phyloP scores from a whole-genome alignment of 139 green algal species.

The Astrephomene gubernaculifera region DNA sequence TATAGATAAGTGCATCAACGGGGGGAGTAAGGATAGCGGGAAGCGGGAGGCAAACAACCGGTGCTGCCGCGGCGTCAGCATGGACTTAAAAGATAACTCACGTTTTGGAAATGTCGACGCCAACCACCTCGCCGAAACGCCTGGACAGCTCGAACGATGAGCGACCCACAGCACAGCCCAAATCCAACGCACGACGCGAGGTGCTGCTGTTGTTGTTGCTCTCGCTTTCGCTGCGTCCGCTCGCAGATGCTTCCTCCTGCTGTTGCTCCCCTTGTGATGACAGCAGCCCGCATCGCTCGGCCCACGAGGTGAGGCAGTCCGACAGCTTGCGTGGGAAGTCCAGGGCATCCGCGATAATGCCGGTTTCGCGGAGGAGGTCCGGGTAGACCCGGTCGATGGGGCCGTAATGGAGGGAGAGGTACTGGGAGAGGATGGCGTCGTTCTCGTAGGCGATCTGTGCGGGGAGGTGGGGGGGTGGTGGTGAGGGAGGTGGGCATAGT shows the following conservation, averaged over 20 bases:
- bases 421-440: constrained; percentile 64
- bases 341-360: constrained; percentile 38
- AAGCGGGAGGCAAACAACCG: too few relatives aligned
- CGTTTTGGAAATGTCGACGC: constrained; percentile 69
- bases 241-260: neutral
- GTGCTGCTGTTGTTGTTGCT: too few relatives aligned
- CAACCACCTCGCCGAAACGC: constrained; percentile 71
- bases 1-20: too few relatives aligned
- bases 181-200: constrained; percentile 76
- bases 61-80: too few relatives aligned
- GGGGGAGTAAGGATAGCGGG: too few relatives aligned
- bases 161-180: constrained; percentile 82
- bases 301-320: constrained; percentile 51
- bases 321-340: constrained; percentile 60
- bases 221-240: neutral
- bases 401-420: constrained; percentile 68
- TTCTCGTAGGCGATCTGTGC: constrained; percentile 62
- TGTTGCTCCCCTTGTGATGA: neutral
- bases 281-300: constrained; percentile 15
- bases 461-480: neutral
- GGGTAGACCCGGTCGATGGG: constrained; percentile 51
- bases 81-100: too few relatives aligned
- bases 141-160: constrained; percentile 75
- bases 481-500: neutral
- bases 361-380: constrained; percentile 11